phyloP scores from a whole-genome alignment of 176 grass and related monocot genomes.

The Avena insularis region DNA sequence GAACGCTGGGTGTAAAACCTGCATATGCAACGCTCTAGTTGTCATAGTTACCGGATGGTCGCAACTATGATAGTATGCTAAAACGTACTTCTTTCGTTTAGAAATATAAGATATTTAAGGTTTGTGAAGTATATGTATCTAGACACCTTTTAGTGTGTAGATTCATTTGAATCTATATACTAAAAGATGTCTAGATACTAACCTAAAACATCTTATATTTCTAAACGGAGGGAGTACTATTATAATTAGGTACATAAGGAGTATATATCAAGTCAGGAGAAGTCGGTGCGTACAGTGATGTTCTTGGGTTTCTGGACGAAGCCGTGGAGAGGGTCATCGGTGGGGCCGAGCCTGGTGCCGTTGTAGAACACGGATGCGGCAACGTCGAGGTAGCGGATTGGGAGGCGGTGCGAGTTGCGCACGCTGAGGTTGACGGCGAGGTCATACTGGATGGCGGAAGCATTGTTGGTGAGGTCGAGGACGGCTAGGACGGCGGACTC shows the following conservation, averaged over 20 bases:
- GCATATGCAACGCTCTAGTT: not conserved
- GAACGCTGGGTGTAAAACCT: conserved; percentile 28
- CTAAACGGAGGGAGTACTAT: too few relatives aligned
- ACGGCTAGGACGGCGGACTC: conserved; percentile 20
- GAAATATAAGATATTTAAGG: too few relatives aligned
- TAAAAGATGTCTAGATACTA: too few relatives aligned
- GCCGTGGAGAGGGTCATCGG: not conserved
- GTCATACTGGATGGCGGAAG: not conserved
- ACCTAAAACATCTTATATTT: too few relatives aligned
- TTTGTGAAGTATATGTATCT: too few relatives aligned
- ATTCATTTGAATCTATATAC: too few relatives aligned
- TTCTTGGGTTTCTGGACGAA: conserved; percentile 29
- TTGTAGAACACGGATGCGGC: conserved; percentile 18
- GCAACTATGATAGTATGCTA: too few relatives aligned
- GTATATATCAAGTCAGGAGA: not conserved
- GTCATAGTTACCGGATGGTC: too few relatives aligned
- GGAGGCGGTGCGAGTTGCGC: conserved; percentile 1
- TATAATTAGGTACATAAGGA: too few relatives aligned
- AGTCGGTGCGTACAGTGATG: not conserved
- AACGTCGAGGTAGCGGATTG: conserved; percentile 30
- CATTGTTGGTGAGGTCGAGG: not conserved
- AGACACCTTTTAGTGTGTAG: too few relatives aligned
- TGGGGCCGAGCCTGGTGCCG: conserved; percentile 13
- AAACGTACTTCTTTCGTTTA: too few relatives aligned
- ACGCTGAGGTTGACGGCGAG: conserved; percentile 10